Conservation (phyloP, 2,329 filamentous ascomycete species). For the Lojkania enalia region DNA sequence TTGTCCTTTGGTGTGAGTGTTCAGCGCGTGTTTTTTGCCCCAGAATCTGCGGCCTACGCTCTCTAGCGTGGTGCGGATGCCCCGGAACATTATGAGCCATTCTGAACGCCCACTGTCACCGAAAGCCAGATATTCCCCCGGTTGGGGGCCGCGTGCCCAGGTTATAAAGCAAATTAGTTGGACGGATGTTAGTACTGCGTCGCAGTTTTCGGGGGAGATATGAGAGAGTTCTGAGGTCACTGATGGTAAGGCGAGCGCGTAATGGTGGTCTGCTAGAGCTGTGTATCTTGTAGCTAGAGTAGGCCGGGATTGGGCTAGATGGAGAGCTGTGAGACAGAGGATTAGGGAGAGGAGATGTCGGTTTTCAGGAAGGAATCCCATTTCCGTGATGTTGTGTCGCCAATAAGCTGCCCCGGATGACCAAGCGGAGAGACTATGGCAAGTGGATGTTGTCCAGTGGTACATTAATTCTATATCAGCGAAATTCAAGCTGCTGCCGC, state of each 20-base stretch:
- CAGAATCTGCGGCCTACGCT: conserved; percentile 12
- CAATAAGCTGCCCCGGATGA: conserved; percentile 14
- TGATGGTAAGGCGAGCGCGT: conserved; percentile 22
- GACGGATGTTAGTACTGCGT: conserved; percentile 28
- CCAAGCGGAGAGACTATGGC: conserved; percentile 24
- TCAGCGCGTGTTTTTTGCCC: conserved; percentile 13
- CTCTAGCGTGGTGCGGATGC: conserved; percentile 27
- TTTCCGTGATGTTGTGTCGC: conserved; percentile 23
- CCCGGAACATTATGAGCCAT: conserved; percentile 38
- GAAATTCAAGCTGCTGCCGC: conserved; percentile 2
- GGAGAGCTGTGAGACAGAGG: conserved; percentile 29
- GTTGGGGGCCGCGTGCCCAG: conserved; percentile 29
- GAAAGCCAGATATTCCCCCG: conserved; percentile 36
- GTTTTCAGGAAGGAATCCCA: conserved; percentile 23
- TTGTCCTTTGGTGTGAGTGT: conserved; percentile 11
- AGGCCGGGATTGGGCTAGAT: conserved; percentile 28
- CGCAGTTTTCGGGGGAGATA: conserved; percentile 23
- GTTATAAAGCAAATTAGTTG: conserved; percentile 30
- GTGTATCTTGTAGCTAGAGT: conserved; percentile 20
- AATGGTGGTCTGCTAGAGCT: conserved; percentile 25
- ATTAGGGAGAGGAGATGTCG: conserved; percentile 29
- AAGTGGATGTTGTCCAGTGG: conserved; percentile 32
- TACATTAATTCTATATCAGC: conserved; percentile 33
- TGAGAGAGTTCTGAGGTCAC: conserved; percentile 27
- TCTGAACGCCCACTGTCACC: conserved; percentile 28